These are phyloP conservation scores for Hondaea fermentalgiana DNA, from an alignment of 108 stramenopile species.

Conservation along the genomic window DNA sequence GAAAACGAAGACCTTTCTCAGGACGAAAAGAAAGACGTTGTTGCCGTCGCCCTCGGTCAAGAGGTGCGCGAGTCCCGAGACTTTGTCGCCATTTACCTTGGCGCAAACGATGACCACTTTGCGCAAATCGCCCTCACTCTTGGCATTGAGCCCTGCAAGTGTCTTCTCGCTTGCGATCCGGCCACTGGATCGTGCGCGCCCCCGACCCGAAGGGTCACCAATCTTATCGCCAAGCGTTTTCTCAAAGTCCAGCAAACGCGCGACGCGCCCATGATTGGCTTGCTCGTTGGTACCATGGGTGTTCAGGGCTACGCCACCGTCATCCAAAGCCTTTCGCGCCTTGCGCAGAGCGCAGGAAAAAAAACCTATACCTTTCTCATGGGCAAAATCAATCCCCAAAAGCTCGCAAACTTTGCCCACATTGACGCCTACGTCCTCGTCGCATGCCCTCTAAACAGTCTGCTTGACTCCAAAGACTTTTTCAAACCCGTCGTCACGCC, in stretches of 20 bases:
- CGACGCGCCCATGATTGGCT: conserved; percentile 71
- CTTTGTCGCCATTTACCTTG: background rate
- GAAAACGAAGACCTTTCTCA: background rate
- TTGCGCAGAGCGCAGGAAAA: conserved; percentile 62
- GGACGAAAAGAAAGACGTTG: background rate
- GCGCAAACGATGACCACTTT: background rate
- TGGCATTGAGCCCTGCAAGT: background rate
- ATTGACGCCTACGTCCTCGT: conserved; percentile 85
- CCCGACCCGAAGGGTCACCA: background rate
- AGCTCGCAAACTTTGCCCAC: conserved; percentile 87
- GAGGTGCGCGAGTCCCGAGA: background rate
- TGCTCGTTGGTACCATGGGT: conserved; percentile 77
- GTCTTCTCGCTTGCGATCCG: background rate
- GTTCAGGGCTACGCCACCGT: conserved; percentile 59
- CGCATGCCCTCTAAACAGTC: conserved; percentile 71
- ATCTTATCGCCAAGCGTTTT: conserved; percentile 20
- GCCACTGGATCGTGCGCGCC: background rate
- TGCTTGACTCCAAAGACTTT: conserved; percentile 62
- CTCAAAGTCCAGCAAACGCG: conserved; percentile 63
- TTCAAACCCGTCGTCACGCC: conserved; percentile 78
- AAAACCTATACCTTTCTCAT: conserved; percentile 80
- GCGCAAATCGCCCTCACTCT: background rate
- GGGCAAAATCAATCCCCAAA: conserved; percentile 81
- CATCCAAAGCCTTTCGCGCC: conserved; percentile 49
- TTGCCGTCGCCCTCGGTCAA: background rate